Percentiles rank a stretch among this genome's conserved stretches.
These are phyloP conservation scores for Chlamydomonas incerta DNA, from an alignment of 139 green algal species.

Conservation along the genomic window DNA sequence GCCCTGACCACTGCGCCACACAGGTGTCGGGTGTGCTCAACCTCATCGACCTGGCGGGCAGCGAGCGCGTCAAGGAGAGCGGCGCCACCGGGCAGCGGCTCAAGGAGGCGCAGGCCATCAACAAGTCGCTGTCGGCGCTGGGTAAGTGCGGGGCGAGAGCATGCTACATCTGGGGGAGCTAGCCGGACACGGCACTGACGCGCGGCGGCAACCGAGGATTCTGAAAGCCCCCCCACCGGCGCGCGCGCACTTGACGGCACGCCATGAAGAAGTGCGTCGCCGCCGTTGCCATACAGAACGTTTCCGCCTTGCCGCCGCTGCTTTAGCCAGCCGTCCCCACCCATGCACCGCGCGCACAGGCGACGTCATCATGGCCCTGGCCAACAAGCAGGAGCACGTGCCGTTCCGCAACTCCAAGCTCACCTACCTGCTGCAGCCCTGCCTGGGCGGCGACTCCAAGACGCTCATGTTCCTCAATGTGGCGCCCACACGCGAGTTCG, in stretches of 20 bases:
- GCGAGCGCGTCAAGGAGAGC: conserved; percentile 87
- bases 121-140: conserved; percentile 87
- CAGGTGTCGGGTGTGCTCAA: conserved; percentile 73
- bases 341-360: conserved; percentile 63
- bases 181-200: too few relatives aligned
- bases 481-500: conserved; percentile 69
- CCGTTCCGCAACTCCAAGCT: conserved; percentile 96
- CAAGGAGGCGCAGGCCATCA: conserved; percentile 95
- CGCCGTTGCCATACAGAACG: too few relatives aligned
- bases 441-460: conserved; percentile 89
- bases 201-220: too few relatives aligned
- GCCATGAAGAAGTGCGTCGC: too few relatives aligned
- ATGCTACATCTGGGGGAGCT: too few relatives aligned
- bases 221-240: too few relatives aligned
- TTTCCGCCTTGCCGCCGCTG: neutral
- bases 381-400: conserved; percentile 89
- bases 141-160: conserved; percentile 30
- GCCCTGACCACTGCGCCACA: too few relatives aligned
- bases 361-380: conserved; percentile 96
- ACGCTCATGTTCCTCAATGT: conserved; percentile 98
- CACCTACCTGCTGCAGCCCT: conserved; percentile 90
- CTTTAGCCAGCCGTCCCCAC: neutral
- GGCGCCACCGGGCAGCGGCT: conserved; percentile 84
- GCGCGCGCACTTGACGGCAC: too few relatives aligned
- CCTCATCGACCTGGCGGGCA: conserved; percentile 90